These are phyloP conservation scores for Dendrobium nobile DNA, from an alignment of 106 monocot species.

Conservation along the genomic window DNA sequence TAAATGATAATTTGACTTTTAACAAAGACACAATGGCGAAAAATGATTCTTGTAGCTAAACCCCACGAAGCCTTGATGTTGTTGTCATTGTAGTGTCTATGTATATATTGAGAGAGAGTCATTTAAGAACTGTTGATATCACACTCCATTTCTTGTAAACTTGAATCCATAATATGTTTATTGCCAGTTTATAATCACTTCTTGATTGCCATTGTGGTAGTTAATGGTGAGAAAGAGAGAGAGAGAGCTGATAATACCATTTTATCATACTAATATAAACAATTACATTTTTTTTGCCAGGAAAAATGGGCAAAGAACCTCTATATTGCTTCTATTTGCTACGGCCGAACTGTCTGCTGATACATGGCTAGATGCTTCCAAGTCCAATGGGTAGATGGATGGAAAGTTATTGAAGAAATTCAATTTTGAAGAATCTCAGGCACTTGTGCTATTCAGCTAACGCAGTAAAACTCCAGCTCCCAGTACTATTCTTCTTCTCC, in stretches of 20 bases:
- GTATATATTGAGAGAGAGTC: no score
- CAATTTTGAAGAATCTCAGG: background rate
- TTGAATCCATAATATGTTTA: background rate
- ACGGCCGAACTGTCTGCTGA: slow-evolving; percentile 67
- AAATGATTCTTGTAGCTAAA: no score
- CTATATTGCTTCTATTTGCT: slow-evolving; percentile 69
- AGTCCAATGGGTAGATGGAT: background rate
- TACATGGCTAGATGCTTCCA: background rate
- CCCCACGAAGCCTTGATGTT: no score
- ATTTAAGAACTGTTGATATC: background rate
- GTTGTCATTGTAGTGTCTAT: no score
- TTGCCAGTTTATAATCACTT: background rate
- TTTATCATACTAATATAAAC: background rate
- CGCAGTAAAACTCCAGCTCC: background rate
- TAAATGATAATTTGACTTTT: no score
- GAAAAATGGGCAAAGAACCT: slow-evolving; percentile 82
- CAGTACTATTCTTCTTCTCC: background rate
- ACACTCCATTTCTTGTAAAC: background rate
- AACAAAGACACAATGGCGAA: no score
- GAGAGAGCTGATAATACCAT: no score
- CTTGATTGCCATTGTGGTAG: no score
- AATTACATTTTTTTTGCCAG: slow-evolving; percentile 16
- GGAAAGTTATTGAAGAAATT: background rate
- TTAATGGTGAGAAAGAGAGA: no score
- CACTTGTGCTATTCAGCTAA: background rate